Conservation (phyloP, 2,329 filamentous ascomycete genomes). For the Phyllosticta citriasiana region DNA sequence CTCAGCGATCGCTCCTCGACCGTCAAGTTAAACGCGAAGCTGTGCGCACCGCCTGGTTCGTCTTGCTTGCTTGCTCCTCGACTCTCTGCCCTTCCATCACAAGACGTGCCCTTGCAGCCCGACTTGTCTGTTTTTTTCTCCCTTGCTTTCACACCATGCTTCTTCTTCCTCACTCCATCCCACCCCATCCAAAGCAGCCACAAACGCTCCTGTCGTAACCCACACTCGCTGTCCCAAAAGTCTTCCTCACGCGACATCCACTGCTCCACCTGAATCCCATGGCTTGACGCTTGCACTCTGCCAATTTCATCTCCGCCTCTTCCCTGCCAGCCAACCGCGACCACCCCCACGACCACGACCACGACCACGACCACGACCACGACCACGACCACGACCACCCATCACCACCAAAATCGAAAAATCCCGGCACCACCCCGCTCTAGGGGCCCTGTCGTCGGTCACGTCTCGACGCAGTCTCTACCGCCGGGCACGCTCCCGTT, state of each 20-base stretch:
- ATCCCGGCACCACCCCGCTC: not conserved
- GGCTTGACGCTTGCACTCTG: not conserved
- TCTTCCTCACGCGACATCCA: not conserved
- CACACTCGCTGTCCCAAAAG: not conserved
- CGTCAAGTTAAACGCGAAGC: not conserved
- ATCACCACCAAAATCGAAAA: not conserved
- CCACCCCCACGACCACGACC: not conserved
- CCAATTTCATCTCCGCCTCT: not conserved
- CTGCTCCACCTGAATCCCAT: not conserved
- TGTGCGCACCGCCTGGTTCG: not conserved
- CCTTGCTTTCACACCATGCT: not conserved
- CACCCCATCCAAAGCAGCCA: not conserved
- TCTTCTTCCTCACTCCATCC: not conserved
- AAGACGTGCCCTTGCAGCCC: not conserved
- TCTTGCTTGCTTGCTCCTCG: not conserved
- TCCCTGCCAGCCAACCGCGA: not conserved
- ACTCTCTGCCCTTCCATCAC: not conserved
- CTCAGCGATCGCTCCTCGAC: not conserved
- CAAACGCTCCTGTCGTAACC: not conserved
- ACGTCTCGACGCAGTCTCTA: not conserved
- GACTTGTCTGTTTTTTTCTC: not conserved
- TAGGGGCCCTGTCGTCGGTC: not conserved
- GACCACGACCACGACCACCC: not conserved
- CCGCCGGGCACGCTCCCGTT: not conserved
- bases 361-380: not conserved